Evolutionary conservation across 306 rosid species (phyloP).

Genomic region (Lathyrus aphaca): DNA sequence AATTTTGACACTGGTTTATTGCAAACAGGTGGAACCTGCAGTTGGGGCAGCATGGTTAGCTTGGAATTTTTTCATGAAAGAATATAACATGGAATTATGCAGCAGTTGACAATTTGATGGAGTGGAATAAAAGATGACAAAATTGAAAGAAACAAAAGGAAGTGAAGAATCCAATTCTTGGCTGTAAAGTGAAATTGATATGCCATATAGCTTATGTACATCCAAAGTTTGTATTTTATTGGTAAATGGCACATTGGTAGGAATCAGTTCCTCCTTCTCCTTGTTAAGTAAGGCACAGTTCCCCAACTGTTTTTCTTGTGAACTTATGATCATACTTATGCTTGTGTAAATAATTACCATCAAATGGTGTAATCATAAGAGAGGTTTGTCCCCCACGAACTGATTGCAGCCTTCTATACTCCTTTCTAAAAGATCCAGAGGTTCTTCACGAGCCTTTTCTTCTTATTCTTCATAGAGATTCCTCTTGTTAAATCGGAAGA

Average conservation of each 20-base stretch:
- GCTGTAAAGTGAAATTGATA: slow-evolving; percentile 14
- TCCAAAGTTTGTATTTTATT: not conserved
- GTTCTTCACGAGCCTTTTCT: too few species aligned
- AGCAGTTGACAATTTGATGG: slow-evolving; percentile 44
- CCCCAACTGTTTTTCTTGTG: slow-evolving; percentile 24
- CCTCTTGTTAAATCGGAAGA: too few species aligned
- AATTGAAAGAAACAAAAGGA: not conserved
- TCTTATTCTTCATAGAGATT: too few species aligned
- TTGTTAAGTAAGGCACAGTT: not conserved
- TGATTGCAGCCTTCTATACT: too few species aligned
- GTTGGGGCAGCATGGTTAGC: slow-evolving; percentile 94
- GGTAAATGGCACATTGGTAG: slow-evolving; percentile 35
- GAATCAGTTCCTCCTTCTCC: slow-evolving; percentile 12
- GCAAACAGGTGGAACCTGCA: slow-evolving; percentile 86
- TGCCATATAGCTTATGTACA: slow-evolving; percentile 29
- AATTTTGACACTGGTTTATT: slow-evolving; percentile 29
- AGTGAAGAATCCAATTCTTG: slow-evolving; percentile 12
- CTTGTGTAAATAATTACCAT: slow-evolving; percentile 35
- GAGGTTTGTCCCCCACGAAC: not conserved
- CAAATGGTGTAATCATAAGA: slow-evolving; percentile 4
- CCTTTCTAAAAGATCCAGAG: too few species aligned
- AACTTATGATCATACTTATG: slow-evolving; percentile 8
- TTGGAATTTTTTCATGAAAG: slow-evolving; percentile 77
- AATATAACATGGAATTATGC: slow-evolving; percentile 48
- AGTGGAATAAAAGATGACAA: not conserved